Base-by-base conservation (phyloP, 345 rosid species). In the Brassica cretica region DNA sequence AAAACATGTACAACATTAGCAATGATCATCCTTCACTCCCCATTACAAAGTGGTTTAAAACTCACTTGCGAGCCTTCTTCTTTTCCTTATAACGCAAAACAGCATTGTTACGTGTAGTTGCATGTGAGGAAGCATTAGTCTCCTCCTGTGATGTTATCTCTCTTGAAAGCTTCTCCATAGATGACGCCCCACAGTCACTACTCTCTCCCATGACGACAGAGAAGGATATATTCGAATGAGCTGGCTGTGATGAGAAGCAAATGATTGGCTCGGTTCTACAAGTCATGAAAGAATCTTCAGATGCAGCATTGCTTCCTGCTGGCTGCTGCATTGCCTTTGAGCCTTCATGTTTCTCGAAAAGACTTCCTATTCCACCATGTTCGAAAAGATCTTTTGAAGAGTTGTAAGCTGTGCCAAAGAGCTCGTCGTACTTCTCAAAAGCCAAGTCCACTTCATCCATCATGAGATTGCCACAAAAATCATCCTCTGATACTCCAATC, bases 41-140 rank as follows among this genome's bases (percentile, higher is more conserved):
- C 69, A 5, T 49, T 62, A 33, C 39, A 6, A 46, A 3, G 30
- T 61, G 35, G 8, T 16, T 77, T 39, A 14, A 2, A 8, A 77
- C 98, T 87, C 84, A 94, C 98, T 84, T 88, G 82, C 98, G 95
- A 33, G 87, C 85, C 88, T 89, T 92, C 89, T 88, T 92, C 85
- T 92, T 94, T 75, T 92, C 97, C 84, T 84, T 92, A 85, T 94
- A 94, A 30, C 98, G 97, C 88, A 89, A 63, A 74, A 92, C 97
- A 37, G 98, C 98, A 62, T 90, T 66, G 79, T 81, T 89, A 65
- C 94, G 85, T 77, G 80, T 88, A 61, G 88, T 90, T 61, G 92
- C 87, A 15, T 7, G 35, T 51, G 16, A 46, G 55, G 55, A 46
- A 46, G 19, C 56, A n/a, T 5, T 46, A 79, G 56, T 89, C 35